Percentiles rank a stretch among this genome's conserved stretches.
Conservation (phyloP, 169 alveolate species). For the Eimeria tenella region DNA sequence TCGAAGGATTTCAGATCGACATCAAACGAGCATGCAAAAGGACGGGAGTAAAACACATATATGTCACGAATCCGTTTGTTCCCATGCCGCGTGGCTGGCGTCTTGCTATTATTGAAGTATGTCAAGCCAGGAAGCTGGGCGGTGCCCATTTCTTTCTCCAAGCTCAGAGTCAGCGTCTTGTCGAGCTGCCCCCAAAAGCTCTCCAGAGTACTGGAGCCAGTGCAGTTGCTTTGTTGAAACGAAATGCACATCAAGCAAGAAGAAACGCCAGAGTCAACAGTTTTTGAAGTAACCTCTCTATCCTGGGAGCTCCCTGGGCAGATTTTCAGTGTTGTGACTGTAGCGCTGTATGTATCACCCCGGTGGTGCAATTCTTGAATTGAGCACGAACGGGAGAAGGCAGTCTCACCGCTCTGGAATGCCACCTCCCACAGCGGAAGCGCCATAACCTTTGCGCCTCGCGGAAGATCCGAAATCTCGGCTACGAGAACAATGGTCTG, state of each 20-base stretch:
- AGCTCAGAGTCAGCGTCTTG: constrained; percentile 5
- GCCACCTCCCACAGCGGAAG: constrained; percentile 54
- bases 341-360: not conserved
- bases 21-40: not conserved
- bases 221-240: not conserved
- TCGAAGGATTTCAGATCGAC: constrained; percentile 8
- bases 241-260: constrained; percentile 31
- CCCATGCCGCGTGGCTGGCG: not conserved
- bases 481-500: constrained; percentile 39
- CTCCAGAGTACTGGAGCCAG: not conserved
- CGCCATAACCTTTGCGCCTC: constrained; percentile 41
- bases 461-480: constrained; percentile 20
- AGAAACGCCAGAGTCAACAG: not conserved
- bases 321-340: not conserved
- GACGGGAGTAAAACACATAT: constrained; percentile 42
- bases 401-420: not conserved
- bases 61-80: constrained; percentile 9
- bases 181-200: constrained; percentile 3
- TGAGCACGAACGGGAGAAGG: not conserved
- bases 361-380: not conserved
- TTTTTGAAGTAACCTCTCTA: not conserved
- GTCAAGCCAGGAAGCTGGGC: no score
- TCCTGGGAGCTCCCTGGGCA: not conserved
- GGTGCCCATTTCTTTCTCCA: not conserved
- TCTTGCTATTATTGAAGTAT: not conserved